phyloP scores from a whole-genome alignment of 805 yeast genomes.

The Starmerella cellae region DNA sequence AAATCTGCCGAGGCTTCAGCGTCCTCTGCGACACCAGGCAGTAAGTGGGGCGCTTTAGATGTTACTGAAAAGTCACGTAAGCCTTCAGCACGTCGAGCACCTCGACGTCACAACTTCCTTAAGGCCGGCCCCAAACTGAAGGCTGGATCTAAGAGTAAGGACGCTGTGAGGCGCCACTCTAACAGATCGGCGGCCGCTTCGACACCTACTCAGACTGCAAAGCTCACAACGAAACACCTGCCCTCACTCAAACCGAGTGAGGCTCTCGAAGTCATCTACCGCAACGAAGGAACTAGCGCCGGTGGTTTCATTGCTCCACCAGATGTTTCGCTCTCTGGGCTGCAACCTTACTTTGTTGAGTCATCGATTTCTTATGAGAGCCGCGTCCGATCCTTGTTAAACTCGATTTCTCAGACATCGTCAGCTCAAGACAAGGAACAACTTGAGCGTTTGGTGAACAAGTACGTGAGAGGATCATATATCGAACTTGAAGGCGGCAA shows the following conservation, averaged over 20 bases:
- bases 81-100: neutral
- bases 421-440: slow-evolving; percentile 6
- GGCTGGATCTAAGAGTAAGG: neutral
- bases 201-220: neutral
- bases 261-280: slow-evolving; percentile 16
- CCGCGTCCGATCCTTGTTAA: slow-evolving; percentile 19
- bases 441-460: slow-evolving; percentile 3
- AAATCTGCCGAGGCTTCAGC: neutral
- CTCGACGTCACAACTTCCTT: neutral
- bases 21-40: neutral
- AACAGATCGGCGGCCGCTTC: neutral
- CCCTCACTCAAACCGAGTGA: slow-evolving; percentile 12
- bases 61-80: neutral
- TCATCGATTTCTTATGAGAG: slow-evolving; percentile 17
- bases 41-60: neutral
- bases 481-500: neutral
- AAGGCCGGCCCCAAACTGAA: neutral
- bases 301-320: slow-evolving; percentile 12
- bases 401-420: slow-evolving; percentile 3
- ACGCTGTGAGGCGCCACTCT: neutral
- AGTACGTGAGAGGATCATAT: slow-evolving; percentile 13
- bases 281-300: slow-evolving; percentile 10
- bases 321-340: slow-evolving; percentile 13
- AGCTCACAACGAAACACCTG: neutral
- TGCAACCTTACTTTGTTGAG: slow-evolving; percentile 9